Base-by-base conservation (phyloP, 352 stramenopile species). In the Globisporangium nodosum region DNA sequence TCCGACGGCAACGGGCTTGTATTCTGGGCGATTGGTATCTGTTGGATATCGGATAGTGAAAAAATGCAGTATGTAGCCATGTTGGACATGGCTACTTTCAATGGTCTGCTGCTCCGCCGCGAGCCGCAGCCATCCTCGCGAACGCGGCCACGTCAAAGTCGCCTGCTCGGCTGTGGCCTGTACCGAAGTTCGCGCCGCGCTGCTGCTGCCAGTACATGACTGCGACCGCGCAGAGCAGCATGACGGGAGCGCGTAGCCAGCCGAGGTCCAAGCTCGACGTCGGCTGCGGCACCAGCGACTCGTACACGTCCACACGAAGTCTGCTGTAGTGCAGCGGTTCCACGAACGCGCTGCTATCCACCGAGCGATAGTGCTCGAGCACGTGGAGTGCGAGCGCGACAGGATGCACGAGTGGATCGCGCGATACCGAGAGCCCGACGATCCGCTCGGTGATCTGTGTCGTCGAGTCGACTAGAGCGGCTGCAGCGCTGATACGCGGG, bases 121-220 rank as follows among this genome's bases (percentile, higher is more conserved):
- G 55, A n/a, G 56, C 18, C 7, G 48, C 37, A 9, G 27, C 47
- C 58, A 64, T 64, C n/a, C 58, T 59, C 20, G 46, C 40, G 24
- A 64, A 39, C 33, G 16, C 31, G 15, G 45, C 3, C 27, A 54
- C 13, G 46, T 64, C 58, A 49, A 64, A 49, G 16, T 55, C 53
- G 13, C 57, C 49, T 46, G 7, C 5, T 48, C 43, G 13, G 18
- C 5, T 20, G 42, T 31, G 27, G 42, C 30, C 45, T 24, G 12
- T 39, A 12, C 12, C 12, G 0, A 9, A 11, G 27, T 55, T 54
- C 13, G 47, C 47, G 35, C 35, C 42, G 40, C 59, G 24, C 24
- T 27, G 64, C 37, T 79, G 68, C 58, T 79, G 70, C 70, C 65
- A 79, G 55, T 69, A 71, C 70, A 76, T 74, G 51, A 79, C 65